Evolutionary conservation across 2,329 filamentous ascomycete species (phyloP), one percentile per base, ranked within the genome.

Genomic region (Ascochyta koolunga): DNA sequence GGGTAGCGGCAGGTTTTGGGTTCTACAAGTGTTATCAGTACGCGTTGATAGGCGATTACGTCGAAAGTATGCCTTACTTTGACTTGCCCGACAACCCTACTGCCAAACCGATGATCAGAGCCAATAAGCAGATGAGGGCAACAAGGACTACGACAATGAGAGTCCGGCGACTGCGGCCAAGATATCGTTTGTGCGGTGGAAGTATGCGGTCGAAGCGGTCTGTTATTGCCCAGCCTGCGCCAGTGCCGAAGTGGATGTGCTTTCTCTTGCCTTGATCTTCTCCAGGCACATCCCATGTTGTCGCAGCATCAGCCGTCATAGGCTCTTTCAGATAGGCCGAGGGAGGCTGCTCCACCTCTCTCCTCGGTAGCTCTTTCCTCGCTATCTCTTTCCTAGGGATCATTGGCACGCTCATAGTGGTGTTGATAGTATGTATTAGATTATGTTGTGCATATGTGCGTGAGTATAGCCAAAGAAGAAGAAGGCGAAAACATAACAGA

Each of bases 1-100:
- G 2, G 83, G 83, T 7, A 85, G 76, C 3, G 82, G 82, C 6
- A 85, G 74, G 58, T 82, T 80, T 36, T 70, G 62, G 46, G 57
- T 53, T 39, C 71, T 74, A 36, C 2, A 5, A 6, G 4, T 1
- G 6, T 29, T 22, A 13, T 54, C 15, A 50, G 46, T 10, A 22
- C 7, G 11, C 2, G 6, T n/a, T 7, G 5, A 9, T 1, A 7
- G 9, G 1, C 9, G n/a, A 15, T 10, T 9, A 3, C 9, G 27
- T 19, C 9, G 4, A 15, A 8, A 15, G 13, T 1, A 24, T 24
- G 24, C 58, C 39, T 55, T 55, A 68, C 65, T 53, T 50, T 52
- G 62, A 60, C 37, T 65, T 69, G 16, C 54, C 49, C 9, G 50
- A 57, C 56, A 79, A 53, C 13, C 77, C 76, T 15, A 74, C 77